Evolutionary conservation across 768 basidiomycete genomes (phyloP), one percentile per base, ranked within the genome.

Genomic region (Daedaleopsis nitida): DNA sequence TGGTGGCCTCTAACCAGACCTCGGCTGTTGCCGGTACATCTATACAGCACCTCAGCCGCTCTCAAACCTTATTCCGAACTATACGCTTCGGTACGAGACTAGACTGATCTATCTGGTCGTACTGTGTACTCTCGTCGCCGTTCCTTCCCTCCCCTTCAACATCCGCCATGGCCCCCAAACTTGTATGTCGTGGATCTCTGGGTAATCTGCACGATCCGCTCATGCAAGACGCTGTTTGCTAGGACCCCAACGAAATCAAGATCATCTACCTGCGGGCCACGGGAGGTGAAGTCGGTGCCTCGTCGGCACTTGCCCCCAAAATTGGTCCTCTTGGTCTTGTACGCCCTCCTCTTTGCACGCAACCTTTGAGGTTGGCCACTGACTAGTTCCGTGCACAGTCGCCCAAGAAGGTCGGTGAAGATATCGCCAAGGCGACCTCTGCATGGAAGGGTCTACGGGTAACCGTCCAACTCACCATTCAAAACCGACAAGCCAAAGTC

Each of bases 361-460:
- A 5, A n/a, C 14, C 37, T 24, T 4, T 44, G 16, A 10, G 5
- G 23, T 23, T 66, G 73, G 59, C 73, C 37, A 38, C 53, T 17
- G 54, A 19, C 27, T 56, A 32, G 19, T 42, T 11, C 39, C n/a
- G 61, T 43, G 19, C 59, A 52, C 69, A 98, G 97, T 98, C 97
- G 60, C 97, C 97, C 70, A 99, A 99, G 84, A 98, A 98, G 83
- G 97, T 99, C 79, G 97, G 97, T 80, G 97, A 99, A 93, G 97
- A 99, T 80, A 99, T 99, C 75, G 97, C 97, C 70, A 99, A 99
- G 78, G 96, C 96, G 60, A 99, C 97, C 62, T 86, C 88, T 51
- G 89, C 88, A 75, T 99, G 97, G 97, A 99, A 99, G 80, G 97
- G 97, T 81, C 93, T 98, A 74, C 94, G 96, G 64, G 96, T 99